A percentile compares a stretch with the other conserved stretches of the same genome.
Conservation (phyloP, 305 asterid genomes). For the Fraxinus paxiana region DNA sequence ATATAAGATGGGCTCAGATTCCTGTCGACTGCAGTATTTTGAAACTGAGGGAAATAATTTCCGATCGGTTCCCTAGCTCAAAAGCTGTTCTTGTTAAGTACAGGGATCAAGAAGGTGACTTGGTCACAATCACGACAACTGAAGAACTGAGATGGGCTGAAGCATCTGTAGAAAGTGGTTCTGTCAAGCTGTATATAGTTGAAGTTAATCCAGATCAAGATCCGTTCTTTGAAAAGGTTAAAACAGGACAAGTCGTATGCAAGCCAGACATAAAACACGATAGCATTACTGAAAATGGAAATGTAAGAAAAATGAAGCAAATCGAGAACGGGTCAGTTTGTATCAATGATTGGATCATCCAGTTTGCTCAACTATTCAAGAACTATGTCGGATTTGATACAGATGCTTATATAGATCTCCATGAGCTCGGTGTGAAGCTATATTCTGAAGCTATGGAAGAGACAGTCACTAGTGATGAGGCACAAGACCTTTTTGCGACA, state of each 20-base stretch:
- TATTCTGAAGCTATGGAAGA: conserved; percentile 85
- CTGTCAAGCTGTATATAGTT: conserved; percentile 60
- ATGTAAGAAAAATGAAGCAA: conserved; percentile 30
- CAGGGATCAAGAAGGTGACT: conserved; percentile 85
- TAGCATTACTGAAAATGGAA: conserved; percentile 38
- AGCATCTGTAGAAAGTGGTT: conserved; percentile 53
- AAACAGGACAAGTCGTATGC: conserved; percentile 23
- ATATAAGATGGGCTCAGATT: conserved; percentile 80
- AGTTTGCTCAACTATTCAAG: conserved; percentile 73
- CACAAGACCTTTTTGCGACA: conserved; percentile 54
- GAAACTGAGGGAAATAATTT: conserved; percentile 56
- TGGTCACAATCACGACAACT: conserved; percentile 68
- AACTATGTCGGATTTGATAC: conserved; percentile 65
- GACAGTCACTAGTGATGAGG: conserved; percentile 73
- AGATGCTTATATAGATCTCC: conserved; percentile 71
- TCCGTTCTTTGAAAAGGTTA: conserved; percentile 46
- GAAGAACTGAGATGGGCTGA: conserved; percentile 90
- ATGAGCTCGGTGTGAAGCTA: conserved; percentile 68
- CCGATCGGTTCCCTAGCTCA: conserved; percentile 55
- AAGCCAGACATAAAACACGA: conserved; percentile 20
- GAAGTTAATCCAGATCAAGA: conserved; percentile 69
- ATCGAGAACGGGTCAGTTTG: conserved; percentile 40
- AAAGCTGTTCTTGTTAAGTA: conserved; percentile 67
- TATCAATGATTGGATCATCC: conserved; percentile 73
- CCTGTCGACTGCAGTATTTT: conserved; percentile 57